Evolutionary conservation across 768 basidiomycete genomes (phyloP).

Genomic region (Mycena filopes): DNA sequence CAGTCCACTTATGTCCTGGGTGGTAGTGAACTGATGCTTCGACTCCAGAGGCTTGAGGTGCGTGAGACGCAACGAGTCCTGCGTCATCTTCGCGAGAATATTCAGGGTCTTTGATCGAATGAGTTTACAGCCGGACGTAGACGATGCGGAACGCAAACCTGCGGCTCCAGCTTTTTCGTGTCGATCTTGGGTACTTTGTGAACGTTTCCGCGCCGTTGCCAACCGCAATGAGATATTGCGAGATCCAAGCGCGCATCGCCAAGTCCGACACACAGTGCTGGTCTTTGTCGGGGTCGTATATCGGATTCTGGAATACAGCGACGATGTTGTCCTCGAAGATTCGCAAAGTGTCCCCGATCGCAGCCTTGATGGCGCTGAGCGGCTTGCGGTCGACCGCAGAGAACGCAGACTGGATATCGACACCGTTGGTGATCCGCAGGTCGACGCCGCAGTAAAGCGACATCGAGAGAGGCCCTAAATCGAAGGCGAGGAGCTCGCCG

Average conservation of each 20-base stretch:
- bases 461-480: conserved; percentile 61
- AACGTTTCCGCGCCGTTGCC: conserved; percentile 55
- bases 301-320: conserved; percentile 47
- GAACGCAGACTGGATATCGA: conserved; percentile 69
- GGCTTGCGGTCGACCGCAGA: conserved; percentile 52
- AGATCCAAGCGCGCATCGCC: conserved; percentile 60
- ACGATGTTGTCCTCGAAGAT: conserved; percentile 51
- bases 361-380: conserved; percentile 51
- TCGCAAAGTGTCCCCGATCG: conserved; percentile 50
- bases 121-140: conserved; percentile 1
- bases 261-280: conserved; percentile 48
- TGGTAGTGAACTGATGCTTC: conserved; percentile 53
- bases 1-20: conserved; percentile 33
- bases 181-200: conserved; percentile 56
- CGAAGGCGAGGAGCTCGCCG: conserved; percentile 63
- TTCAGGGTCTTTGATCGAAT: conserved; percentile 44
- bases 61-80: conserved; percentile 57
- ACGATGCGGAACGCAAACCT: conserved; percentile 39
- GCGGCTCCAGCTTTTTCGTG: conserved; percentile 47
- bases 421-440: conserved; percentile 57
- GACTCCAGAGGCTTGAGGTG: conserved; percentile 56
- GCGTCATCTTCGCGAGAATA: conserved; percentile 57
- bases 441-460: conserved; percentile 55
- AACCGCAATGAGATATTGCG: conserved; percentile 56
- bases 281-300: conserved; percentile 45